A percentile compares a stretch with the other conserved stretches of the same genome.
Conservation (phyloP, 2,329 filamentous ascomycete genomes). For the Pseudogymnoascus sp. region DNA sequence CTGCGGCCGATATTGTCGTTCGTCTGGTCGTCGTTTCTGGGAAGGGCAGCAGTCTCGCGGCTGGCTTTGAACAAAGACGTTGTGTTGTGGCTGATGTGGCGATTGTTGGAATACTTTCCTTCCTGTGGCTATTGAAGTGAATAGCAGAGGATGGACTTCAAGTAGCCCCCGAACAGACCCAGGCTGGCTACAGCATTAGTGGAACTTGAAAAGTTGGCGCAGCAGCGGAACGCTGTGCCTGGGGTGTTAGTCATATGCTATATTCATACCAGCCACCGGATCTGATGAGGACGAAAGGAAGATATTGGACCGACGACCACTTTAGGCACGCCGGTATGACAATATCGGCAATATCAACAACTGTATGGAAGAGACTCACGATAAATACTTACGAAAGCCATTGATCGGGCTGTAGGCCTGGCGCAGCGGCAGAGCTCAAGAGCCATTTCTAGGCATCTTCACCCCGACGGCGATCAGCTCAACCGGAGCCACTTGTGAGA, state of each 20-base stretch:
- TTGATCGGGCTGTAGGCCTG: neutral
- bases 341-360: neutral
- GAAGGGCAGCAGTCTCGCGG: neutral
- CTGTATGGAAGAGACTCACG: conserved; percentile 3
- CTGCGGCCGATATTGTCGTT: neutral
- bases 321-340: conserved; percentile 5
- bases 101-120: neutral
- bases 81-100: neutral
- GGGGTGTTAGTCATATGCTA: conserved; percentile 4
- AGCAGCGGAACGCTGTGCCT: neutral
- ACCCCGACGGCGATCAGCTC: neutral
- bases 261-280: neutral
- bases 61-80: neutral
- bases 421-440: neutral
- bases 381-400: neutral
- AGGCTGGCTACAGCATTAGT: neutral
- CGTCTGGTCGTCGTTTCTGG: neutral
- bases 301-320: neutral
- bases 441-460: neutral
- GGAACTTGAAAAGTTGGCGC: neutral
- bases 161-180: neutral
- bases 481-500: neutral
- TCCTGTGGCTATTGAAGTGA: neutral
- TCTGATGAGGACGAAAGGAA: neutral
- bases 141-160: neutral